Evolutionary conservation across 345 rosid genomes (phyloP).

Genomic region (Gossypium herbaceum): DNA sequence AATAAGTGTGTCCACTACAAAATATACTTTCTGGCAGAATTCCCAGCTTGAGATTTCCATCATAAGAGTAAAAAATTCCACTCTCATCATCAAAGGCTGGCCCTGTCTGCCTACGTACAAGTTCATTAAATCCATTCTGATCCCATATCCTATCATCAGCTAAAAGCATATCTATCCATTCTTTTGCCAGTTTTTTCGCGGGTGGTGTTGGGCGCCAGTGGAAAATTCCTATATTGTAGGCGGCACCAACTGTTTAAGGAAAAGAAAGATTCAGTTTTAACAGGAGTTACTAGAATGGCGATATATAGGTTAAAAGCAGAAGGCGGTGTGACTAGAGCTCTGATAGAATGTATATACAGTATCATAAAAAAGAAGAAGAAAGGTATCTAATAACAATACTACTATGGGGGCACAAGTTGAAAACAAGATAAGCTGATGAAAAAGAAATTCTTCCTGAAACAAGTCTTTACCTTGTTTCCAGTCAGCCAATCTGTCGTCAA

Average conservation of each 20-base stretch:
- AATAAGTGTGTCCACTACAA: constrained; percentile 95
- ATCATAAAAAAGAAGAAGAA: neutral
- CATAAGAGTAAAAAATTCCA: constrained; percentile 84
- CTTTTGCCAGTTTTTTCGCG: constrained; percentile 75
- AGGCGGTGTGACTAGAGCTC: neutral
- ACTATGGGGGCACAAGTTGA: neutral
- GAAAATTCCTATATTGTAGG: constrained; percentile 94
- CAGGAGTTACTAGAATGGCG: neutral
- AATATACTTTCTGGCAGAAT: constrained; percentile 90
- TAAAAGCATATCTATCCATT: constrained; percentile 88
- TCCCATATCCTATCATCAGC: constrained; percentile 97
- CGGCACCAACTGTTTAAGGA: constrained; percentile 57
- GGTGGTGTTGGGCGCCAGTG: constrained; percentile 95
- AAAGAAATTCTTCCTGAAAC: constrained; percentile 2
- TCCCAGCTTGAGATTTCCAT: constrained; percentile 92
- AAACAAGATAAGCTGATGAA: neutral
- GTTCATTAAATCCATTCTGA: constrained; percentile 92
- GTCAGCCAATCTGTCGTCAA: constrained; percentile 86
- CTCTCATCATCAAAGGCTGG: constrained; percentile 76
- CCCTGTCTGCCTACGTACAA: constrained; percentile 77
- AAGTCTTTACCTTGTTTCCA: constrained; percentile 84
- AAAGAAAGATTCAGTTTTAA: constrained; percentile 22
- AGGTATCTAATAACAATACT: neutral
- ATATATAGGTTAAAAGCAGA: neutral
- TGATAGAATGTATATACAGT: constrained; percentile 8